Evolutionary conservation across 106 monocot genomes (phyloP).

Genomic region (Hemerocallis citrina): DNA sequence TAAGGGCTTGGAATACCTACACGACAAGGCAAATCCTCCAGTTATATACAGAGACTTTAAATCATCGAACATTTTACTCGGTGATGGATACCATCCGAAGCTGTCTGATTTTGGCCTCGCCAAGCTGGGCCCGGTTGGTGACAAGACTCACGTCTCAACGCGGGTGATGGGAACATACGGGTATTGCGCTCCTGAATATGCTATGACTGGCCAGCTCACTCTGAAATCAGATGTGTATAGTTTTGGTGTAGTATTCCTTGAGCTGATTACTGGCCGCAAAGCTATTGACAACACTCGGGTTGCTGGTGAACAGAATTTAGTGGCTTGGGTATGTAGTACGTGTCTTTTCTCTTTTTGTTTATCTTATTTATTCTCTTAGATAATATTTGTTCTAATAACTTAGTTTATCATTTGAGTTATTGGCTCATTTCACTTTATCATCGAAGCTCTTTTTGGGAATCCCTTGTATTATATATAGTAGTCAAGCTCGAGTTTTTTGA

Average conservation of each 20-base stretch:
- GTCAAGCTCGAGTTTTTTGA: too few relatives aligned
- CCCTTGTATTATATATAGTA: too few relatives aligned
- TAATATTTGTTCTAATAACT: neutral
- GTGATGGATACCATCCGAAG: conserved; percentile 15
- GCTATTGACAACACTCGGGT: conserved; percentile 13
- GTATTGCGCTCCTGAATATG: conserved; percentile 21
- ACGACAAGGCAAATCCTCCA: conserved; percentile 17
- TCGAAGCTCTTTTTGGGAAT: too few relatives aligned
- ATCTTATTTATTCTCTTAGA: neutral
- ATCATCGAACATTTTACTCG: conserved; percentile 29
- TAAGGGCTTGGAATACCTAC: conserved; percentile 22
- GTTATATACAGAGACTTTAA: conserved; percentile 22
- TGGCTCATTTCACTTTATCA: too few relatives aligned
- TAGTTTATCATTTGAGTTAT: too few relatives aligned
- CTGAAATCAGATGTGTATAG: conserved; percentile 23
- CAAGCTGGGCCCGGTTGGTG: conserved; percentile 18
- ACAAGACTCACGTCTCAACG: conserved; percentile 19
- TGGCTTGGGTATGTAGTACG: conserved; percentile 13
- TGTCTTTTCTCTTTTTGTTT: neutral
- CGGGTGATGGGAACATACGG: conserved; percentile 16
- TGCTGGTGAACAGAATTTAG: conserved; percentile 23
- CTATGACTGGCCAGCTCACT: conserved; percentile 16
- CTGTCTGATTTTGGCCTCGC: conserved; percentile 27
- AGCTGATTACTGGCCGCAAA: conserved; percentile 14
- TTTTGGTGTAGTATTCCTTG: conserved; percentile 21